These are phyloP conservation scores for Xerocomellus intermedius DNA, from an alignment of 768 basidiomycete species.

Conservation along the genomic window DNA sequence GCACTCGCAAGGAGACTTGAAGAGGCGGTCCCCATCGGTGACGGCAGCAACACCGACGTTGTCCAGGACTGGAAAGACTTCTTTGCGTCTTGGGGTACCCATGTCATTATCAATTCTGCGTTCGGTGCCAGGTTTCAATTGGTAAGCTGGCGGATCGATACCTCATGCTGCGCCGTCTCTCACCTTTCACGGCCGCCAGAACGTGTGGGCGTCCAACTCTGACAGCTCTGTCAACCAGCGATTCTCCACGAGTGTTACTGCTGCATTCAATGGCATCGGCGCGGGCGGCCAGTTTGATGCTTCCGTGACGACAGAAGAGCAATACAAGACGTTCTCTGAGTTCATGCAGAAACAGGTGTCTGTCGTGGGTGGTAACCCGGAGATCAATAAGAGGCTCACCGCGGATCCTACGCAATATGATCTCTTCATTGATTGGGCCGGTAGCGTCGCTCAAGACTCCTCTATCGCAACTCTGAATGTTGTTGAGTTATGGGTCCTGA, in stretches of 20 bases:
- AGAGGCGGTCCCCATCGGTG: background rate
- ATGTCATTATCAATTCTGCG: background rate
- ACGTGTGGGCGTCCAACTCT: constrained; percentile 7
- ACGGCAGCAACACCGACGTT: background rate
- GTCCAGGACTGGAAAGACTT: constrained; percentile 4
- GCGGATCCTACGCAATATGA: constrained; percentile 5
- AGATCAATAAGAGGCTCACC: background rate
- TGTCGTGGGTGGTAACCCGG: constrained; percentile 1
- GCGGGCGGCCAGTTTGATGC: background rate
- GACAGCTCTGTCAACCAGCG: constrained; percentile 4
- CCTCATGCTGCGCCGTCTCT: background rate
- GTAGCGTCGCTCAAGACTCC: background rate
- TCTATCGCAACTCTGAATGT: background rate
- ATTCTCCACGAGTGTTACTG: constrained; percentile 1
- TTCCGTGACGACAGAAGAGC: background rate
- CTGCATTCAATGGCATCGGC: background rate
- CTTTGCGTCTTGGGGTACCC: constrained; percentile 1
- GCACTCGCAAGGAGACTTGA: background rate
- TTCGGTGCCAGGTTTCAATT: background rate
- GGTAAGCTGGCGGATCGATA: background rate
- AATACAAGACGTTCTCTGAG: background rate
- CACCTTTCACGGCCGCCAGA: background rate
- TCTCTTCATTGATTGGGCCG: constrained; percentile 1
- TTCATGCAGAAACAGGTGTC: constrained; percentile 4
- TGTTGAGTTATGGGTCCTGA: constrained; percentile 4